Conservation (phyloP, 2,329 filamentous ascomycete genomes). For the Fusarium irregulare region DNA sequence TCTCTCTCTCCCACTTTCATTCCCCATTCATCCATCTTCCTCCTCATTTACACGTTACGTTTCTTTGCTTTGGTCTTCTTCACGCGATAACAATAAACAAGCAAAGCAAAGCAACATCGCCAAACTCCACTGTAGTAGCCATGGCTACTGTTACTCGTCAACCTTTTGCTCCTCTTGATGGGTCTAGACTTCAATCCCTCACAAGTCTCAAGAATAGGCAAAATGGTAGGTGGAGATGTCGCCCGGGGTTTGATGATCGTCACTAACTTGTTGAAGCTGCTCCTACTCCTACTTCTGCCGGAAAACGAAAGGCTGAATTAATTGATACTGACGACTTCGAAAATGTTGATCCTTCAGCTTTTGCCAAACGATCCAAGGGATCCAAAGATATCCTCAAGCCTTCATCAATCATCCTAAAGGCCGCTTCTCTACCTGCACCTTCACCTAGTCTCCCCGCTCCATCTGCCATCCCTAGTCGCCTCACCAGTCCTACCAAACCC, state of each 20-base stretch:
- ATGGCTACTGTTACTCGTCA: conserved; percentile 73
- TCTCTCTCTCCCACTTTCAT: conserved; percentile 27
- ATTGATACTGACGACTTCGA: conserved; percentile 66
- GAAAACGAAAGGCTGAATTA: conserved; percentile 69
- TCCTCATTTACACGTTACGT: conserved; percentile 21
- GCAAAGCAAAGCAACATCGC: background rate
- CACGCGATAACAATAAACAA: conserved; percentile 36
- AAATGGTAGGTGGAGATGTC: conserved; percentile 65
- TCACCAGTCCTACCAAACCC: conserved; percentile 50
- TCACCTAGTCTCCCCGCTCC: background rate
- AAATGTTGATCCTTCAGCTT: conserved; percentile 69
- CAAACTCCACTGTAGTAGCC: conserved; percentile 28
- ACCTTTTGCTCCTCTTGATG: conserved; percentile 80
- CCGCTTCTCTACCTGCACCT: conserved; percentile 43
- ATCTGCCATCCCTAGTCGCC: conserved; percentile 40
- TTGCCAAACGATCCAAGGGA: conserved; percentile 70
- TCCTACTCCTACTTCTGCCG: conserved; percentile 53
- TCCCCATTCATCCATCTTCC: conserved; percentile 1
- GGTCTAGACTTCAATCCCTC: conserved; percentile 75
- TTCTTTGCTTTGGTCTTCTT: conserved; percentile 1
- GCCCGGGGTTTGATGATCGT: conserved; percentile 1
- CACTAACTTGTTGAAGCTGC: conserved; percentile 52
- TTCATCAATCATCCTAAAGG: conserved; percentile 59
- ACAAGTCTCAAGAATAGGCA: conserved; percentile 83
- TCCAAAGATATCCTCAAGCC: conserved; percentile 64